Conservation (phyloP, 306 rosid genomes). For the Prunus kanzakura region DNA sequence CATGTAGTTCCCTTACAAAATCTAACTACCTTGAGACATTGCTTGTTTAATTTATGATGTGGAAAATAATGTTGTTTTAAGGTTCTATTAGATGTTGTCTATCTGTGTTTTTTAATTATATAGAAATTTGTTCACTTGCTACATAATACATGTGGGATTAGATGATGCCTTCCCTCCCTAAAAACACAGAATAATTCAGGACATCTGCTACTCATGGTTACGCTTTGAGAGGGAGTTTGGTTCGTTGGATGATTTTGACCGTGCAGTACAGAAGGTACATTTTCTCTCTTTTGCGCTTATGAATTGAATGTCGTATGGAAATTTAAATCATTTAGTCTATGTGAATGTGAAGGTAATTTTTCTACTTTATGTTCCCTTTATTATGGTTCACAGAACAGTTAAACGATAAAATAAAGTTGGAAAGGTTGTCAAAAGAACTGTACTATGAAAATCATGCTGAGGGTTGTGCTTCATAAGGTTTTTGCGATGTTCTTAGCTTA, state of each 20-base stretch:
- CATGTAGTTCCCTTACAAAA: neutral
- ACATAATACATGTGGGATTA: conserved; percentile 49
- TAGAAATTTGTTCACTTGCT: conserved; percentile 10
- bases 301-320: neutral
- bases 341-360: neutral
- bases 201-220: conserved; percentile 86
- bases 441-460: neutral
- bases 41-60: neutral
- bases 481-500: neutral
- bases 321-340: neutral
- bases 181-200: conserved; percentile 86
- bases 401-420: neutral
- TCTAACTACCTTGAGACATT: neutral
- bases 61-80: neutral
- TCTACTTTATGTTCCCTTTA: neutral
- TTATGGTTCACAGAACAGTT: neutral
- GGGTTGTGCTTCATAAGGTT: neutral
- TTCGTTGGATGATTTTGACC: conserved; percentile 74
- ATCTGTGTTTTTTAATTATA: neutral
- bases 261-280: conserved; percentile 59
- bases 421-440: neutral
- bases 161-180: conserved; percentile 75
- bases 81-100: neutral
- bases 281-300: neutral
- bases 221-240: conserved; percentile 93